A percentile compares a stretch with the other conserved stretches of the same genome.
phyloP scores from a whole-genome alignment of 352 stramenopile species.

The Globisporangium radiosum region DNA sequence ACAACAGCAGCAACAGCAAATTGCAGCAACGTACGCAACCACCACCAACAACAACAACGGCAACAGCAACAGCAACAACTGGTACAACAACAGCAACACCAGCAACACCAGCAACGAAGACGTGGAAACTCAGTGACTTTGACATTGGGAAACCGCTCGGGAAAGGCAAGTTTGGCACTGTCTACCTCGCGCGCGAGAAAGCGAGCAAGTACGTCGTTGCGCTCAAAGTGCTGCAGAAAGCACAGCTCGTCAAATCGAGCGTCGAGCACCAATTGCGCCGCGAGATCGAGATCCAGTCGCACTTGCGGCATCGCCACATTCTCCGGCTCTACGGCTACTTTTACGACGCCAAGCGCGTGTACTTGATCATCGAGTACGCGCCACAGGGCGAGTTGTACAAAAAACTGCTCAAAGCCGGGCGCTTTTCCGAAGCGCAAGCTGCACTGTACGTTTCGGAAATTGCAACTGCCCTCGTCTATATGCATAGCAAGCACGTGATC shows the following conservation, averaged over 20 bases:
- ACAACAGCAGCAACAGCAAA: slow-evolving; percentile 6
- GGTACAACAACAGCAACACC: slow-evolving; percentile 4
- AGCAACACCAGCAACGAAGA: slow-evolving; percentile 21
- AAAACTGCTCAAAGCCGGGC: slow-evolving; percentile 85
- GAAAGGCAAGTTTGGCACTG: slow-evolving; percentile 97
- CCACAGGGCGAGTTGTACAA: slow-evolving; percentile 98
- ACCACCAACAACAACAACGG: not conserved
- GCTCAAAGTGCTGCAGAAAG: slow-evolving; percentile 98
- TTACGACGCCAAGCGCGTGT: slow-evolving; percentile 97
- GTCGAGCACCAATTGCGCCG: slow-evolving; percentile 98
- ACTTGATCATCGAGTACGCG: slow-evolving; percentile 99
- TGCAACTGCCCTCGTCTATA: slow-evolving; percentile 93
- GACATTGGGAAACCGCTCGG: slow-evolving; percentile 98
- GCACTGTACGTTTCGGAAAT: slow-evolving; percentile 96
- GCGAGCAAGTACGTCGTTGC: slow-evolving; percentile 98
- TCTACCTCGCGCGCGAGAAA: slow-evolving; percentile 98
- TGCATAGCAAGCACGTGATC: slow-evolving; percentile 99
- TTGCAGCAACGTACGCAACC: not conserved
- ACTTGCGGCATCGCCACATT: slow-evolving; percentile 97
- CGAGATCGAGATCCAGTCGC: slow-evolving; percentile 99
- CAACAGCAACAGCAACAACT: not conserved
- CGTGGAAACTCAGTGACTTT: slow-evolving; percentile 97
- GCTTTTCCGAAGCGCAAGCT: slow-evolving; percentile 91
- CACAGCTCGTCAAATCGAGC: slow-evolving; percentile 94
- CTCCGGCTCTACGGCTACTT: slow-evolving; percentile 98